phyloP scores from a whole-genome alignment of 2,329 filamentous ascomycete species.

The Diaporthe sp. region DNA sequence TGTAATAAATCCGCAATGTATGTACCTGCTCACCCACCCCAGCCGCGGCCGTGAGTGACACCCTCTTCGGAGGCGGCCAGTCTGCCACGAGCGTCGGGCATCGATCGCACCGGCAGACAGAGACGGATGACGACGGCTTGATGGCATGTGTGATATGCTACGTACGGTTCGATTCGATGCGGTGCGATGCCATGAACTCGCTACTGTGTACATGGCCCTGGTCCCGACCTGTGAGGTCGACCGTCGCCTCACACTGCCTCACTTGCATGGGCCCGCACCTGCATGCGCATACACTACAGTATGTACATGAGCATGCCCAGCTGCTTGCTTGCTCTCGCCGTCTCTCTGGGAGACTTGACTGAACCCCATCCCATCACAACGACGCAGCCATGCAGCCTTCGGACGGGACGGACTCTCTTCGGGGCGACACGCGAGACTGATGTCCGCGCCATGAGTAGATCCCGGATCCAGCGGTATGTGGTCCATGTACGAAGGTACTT shows the following conservation, averaged over 20 bases:
- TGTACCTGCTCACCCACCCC: background rate
- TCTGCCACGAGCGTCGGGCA: constrained; percentile 16
- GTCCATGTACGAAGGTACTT: constrained; percentile 8
- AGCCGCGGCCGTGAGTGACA: constrained; percentile 1
- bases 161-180: constrained; percentile 16
- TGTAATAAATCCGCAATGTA: background rate
- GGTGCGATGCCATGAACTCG: constrained; percentile 11
- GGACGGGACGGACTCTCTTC: constrained; percentile 18
- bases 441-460: background rate
- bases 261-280: constrained; percentile 9
- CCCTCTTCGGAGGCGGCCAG: constrained; percentile 23
- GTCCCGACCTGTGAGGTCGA: constrained; percentile 8
- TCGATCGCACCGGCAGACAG: background rate
- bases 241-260: constrained; percentile 17
- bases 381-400: constrained; percentile 2
- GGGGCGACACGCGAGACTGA: background rate
- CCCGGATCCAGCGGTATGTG: constrained; percentile 22
- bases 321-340: constrained; percentile 1
- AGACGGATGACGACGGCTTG: constrained; percentile 14
- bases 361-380: background rate
- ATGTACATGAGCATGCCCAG: background rate
- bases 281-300: constrained; percentile 10
- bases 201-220: background rate
- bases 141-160: constrained; percentile 12
- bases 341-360: background rate